Evolutionary conservation across 257 asterid genomes (phyloP), one percentile per base, ranked within the genome.

Genomic region (Linaria vulgaris): DNA sequence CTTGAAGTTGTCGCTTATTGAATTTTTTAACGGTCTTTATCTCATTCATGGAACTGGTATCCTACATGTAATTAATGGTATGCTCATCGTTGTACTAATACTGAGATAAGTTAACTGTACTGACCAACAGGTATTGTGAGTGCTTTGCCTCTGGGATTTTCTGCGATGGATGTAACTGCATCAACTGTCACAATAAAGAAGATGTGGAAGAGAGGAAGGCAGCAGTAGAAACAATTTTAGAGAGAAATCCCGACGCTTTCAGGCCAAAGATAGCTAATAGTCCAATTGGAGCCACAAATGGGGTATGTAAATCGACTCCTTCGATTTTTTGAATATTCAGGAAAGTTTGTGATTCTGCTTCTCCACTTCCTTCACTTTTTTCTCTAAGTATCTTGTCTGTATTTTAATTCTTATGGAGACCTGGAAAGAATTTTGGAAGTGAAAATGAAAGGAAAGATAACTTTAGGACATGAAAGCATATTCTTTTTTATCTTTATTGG

Each of bases 101-200:
- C 63, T 61, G 68, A 24, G 48, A 11, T 66, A 58, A 60, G 53
- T 57, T 69, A 64, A 62, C 48, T 70, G 56, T 30, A 17, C 56
- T 72, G 69, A 50, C 52, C 51, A 45, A 61, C 84, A 88, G 95
- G 85, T 85, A 85, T 69, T 88, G 95, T 61, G 95, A 83, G 63
- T 85, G 95, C 76, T 88, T 88, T 80, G 76, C 95, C 23, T 70
- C 79, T 61, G 90, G 95, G 65, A 61, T 23, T 49, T 82, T 76
- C 65, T 88, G 96, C 50, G 80, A 83, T 72, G 88, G 88, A 46
- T 88, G 96, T 72, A 80, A 78, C 68, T 85, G 96, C 77, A 23
- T 57, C 37, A 76, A 79, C 44, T 85, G 95, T 69, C 70, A 71
- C 79, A 85, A 88, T 69, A 80, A 52, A 49, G 21, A 74, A 49